phyloP scores from a whole-genome alignment of 2,329 filamentous ascomycete species.

The Ophiostoma tasmaniense region DNA sequence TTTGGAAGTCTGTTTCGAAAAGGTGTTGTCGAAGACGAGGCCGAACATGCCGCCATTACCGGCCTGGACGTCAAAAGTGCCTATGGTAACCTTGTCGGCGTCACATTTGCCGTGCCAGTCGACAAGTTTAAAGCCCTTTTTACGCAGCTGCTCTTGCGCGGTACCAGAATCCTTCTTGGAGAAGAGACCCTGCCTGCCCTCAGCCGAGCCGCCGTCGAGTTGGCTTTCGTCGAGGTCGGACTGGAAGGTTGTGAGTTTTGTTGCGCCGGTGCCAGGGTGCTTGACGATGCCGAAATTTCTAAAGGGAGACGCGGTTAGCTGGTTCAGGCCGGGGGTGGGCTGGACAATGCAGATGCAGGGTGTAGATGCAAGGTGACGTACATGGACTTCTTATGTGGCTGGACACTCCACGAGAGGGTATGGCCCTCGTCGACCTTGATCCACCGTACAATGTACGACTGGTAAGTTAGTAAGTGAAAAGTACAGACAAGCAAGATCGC shows the following conservation, averaged over 20 bases:
- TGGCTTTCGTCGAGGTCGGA: conserved; percentile 38
- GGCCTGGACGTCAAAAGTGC: conserved; percentile 68
- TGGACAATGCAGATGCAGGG: not conserved
- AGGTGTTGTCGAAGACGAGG: conserved; percentile 96
- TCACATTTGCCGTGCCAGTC: conserved; percentile 94
- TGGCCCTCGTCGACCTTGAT: conserved; percentile 82
- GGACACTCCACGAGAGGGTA: conserved; percentile 94
- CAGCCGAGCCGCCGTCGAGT: conserved; percentile 33
- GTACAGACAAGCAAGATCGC: not conserved
- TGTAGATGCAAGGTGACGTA: conserved; percentile 29
- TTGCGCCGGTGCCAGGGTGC: conserved; percentile 68
- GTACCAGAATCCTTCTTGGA: conserved; percentile 50
- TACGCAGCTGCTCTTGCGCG: conserved; percentile 54
- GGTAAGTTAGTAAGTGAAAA: conserved; percentile 20
- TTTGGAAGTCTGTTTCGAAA: conserved; percentile 91
- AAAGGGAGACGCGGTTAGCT: not conserved
- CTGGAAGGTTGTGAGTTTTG: conserved; percentile 37
- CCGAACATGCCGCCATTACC: conserved; percentile 88
- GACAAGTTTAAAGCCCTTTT: conserved; percentile 60
- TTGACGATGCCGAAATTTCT: conserved; percentile 97
- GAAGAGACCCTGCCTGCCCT: conserved; percentile 39
- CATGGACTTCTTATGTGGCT: conserved; percentile 97
- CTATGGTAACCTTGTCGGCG: conserved; percentile 88
- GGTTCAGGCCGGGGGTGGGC: not conserved
- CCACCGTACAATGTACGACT: conserved; percentile 99